Evolutionary conservation across 306 rosid genomes (phyloP), one percentile per base, ranked within the genome.

Genomic region (Heteromeles arbutifolia): DNA sequence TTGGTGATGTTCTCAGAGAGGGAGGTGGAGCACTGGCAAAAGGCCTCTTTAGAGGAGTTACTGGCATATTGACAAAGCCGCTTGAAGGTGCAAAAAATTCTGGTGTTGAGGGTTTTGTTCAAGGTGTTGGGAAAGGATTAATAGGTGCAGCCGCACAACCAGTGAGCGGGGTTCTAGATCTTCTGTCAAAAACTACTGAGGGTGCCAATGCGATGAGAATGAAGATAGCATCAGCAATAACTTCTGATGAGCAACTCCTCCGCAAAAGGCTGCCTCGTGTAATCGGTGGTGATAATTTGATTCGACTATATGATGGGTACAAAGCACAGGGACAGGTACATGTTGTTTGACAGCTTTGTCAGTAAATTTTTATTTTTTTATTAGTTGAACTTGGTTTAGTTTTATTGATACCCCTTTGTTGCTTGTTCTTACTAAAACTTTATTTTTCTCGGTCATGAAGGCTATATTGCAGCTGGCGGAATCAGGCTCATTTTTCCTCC

Each of bases 91-190:
- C 99, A 63, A 95, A 95, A 86, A 15, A 84, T 85, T 95, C 97
- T 72, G 99, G 99, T 29, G 96, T 95, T 28, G 99, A 95, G 88
- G 99, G 99, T 78, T 95, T 95, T 90, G 99, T 95, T 84, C 99
- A 95, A 88, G 99, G 99, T 71, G 97, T 95, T 85, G 99, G 99
- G 64, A 95, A 88, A 87, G 99, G 99, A 73, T 86, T 95, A 76
- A 92, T 95, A 66, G 99, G 99, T 72, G 99, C 93, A 53, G 99
- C 99, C 80, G 97, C 99, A 18, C 99, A 95, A 74, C 99, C 99
- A 64, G 93, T 95, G 74, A 95, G 99, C 72, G 99, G 99, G 67
- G 99, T 95, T 83, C 72, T 95, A 67, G 97, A 95, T 89, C 99
- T 95, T 80, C 82, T 95, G 78, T 95, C 97, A 59, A 95, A 95